Evolutionary conservation across 192 early-diverging fungal species (phyloP), one percentile per base, ranked within the genome.

Genomic region (Coemansia sp.): DNA sequence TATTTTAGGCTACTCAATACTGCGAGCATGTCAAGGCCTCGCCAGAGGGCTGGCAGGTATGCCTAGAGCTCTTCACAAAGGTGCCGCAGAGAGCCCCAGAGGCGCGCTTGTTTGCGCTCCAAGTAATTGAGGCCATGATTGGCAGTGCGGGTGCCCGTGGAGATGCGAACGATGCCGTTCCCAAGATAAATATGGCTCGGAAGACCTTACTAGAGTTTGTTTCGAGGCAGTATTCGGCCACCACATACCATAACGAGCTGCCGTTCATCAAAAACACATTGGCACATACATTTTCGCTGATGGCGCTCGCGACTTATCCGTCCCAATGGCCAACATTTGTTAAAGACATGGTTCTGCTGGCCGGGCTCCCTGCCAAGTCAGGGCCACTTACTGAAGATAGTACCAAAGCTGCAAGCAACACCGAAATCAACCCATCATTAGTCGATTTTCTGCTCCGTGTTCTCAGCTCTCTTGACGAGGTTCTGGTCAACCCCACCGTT

Each of bases 261-360:
- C 67, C 70, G 8, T 91, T 86, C 72, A 76, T 91, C 44, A 84
- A 88, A 64, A 98, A 96, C 75, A 98, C 95, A 69, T 86, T 94
- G 54, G 89, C 91, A 13, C 90, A 91, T 62, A 86, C 91, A 19
- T 76, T 98, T 14, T 90, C 93, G 16, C 66, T 94, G 44, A 73
- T 98, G 5, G 94, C 93, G 72, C 74, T 88, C n/a, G 85, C 89
- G 59, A 85, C 89, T 65, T 98, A 95, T 67, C 91, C 90, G n/a
- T 81, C 86, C 43, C 86, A 86, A 45, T 98, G 96, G 96, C 89
- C 89, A 10, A 84, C 89, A 6, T 96, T 98, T 76, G 92, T 97
- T 51, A 87, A 90, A 43, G 94, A 98, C 61, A 81, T 97, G 68
- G 76, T 98, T 13, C 72, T 84, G 8, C 73, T 95, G 63, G 67